Evolutionary conservation across 2,329 filamentous ascomycete genomes (phyloP).

Genomic region (Fusarium begoniae): DNA sequence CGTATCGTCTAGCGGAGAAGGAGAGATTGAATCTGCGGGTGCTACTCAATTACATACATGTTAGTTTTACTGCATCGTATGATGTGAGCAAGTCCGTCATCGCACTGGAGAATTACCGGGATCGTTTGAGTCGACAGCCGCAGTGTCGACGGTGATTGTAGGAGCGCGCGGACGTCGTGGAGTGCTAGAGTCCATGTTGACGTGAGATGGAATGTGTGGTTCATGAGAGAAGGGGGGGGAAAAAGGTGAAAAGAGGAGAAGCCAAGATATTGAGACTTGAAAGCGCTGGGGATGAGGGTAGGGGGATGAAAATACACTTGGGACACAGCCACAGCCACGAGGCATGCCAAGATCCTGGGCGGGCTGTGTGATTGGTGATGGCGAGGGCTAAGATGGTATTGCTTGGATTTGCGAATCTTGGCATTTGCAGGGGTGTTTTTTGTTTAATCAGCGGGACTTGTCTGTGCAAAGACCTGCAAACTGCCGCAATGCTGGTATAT

Average conservation of each 20-base stretch:
- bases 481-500: background rate
- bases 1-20: constrained; percentile 25
- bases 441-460: background rate
- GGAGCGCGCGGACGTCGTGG: constrained; percentile 28
- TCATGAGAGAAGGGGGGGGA: background rate
- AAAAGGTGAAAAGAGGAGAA: constrained; percentile 1
- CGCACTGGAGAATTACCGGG: constrained; percentile 36
- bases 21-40: constrained; percentile 22
- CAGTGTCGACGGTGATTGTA: constrained; percentile 35
- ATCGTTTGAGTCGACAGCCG: constrained; percentile 29
- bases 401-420: background rate
- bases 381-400: background rate
- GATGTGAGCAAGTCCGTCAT: background rate
- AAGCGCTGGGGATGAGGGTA: background rate
- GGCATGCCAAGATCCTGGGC: constrained; percentile 7
- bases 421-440: background rate
- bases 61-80: background rate
- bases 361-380: constrained; percentile 11
- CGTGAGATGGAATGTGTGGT: background rate
- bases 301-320: constrained; percentile 21
- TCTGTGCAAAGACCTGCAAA: background rate
- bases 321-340: constrained; percentile 31
- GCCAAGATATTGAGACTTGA: constrained; percentile 13
- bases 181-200: constrained; percentile 22
- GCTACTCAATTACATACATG: background rate